Evolutionary conservation across 139 green algal species (phyloP).

Genomic region (Coelastrella sp.): DNA sequence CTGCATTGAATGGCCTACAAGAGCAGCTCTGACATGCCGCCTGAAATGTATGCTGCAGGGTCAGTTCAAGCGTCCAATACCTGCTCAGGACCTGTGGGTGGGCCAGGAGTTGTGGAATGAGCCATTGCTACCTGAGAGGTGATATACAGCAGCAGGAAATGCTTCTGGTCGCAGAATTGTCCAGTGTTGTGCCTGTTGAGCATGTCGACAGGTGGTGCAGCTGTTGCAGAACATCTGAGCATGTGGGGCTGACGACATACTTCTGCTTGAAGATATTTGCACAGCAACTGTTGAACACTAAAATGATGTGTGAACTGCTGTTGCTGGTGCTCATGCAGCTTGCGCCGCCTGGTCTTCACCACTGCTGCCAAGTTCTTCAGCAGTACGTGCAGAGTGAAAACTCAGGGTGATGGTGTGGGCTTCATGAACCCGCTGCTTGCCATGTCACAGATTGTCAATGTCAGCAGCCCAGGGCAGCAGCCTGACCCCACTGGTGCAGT

Average conservation of each 20-base stretch:
- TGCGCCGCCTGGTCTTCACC: conserved; percentile 23
- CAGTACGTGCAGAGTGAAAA: conserved; percentile 3
- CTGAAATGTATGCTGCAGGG: conserved; percentile 39
- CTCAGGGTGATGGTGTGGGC: not conserved
- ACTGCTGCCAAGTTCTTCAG: conserved; percentile 38
- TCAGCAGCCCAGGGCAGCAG: not conserved
- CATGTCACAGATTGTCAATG: conserved; percentile 5
- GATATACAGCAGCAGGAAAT: not conserved
- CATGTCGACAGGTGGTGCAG: no score
- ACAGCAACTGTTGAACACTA: no score
- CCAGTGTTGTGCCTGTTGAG: not conserved
- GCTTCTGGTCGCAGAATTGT: not conserved
- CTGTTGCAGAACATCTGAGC: no score
- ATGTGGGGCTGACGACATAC: not conserved
- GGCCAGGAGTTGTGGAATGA: conserved; percentile 61
- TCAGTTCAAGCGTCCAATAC: conserved; percentile 50
- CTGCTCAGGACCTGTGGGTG: conserved; percentile 53
- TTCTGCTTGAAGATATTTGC: not conserved
- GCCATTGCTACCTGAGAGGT: conserved; percentile 23
- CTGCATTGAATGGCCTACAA: not conserved
- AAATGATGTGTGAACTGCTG: not conserved
- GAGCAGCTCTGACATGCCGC: not conserved
- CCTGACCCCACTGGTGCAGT: not conserved
- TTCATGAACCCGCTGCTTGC: conserved; percentile 45
- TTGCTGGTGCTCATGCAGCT: conserved; percentile 8